Percentiles rank a stretch among this genome's conserved stretches.
phyloP scores from a whole-genome alignment of 2,329 filamentous ascomycete species.

The Bipolaris oryzae region DNA sequence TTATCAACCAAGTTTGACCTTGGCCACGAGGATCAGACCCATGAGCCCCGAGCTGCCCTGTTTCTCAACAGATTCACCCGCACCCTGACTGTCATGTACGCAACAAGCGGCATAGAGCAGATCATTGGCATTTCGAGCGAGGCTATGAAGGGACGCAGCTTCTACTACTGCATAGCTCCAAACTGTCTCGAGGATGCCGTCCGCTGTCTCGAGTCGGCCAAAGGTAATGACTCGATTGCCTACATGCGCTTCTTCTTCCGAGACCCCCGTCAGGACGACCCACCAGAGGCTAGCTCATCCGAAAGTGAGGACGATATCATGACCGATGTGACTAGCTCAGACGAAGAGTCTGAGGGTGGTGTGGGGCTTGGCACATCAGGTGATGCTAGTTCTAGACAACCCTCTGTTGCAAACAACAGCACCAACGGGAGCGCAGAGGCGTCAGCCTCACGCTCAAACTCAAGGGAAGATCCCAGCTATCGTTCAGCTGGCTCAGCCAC shows the following conservation, averaged over 20 bases:
- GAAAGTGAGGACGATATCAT: slow-evolving; percentile 58
- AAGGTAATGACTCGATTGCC: slow-evolving; percentile 88
- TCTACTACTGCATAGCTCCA: slow-evolving; percentile 85
- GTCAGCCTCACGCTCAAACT: slow-evolving; percentile 49
- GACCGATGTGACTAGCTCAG: slow-evolving; percentile 56
- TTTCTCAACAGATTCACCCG: slow-evolving; percentile 87
- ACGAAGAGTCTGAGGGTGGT: slow-evolving; percentile 56
- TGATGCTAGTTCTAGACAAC: slow-evolving; percentile 27
- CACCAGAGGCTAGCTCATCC: slow-evolving; percentile 45
- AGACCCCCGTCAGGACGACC: slow-evolving; percentile 66
- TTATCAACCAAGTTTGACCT: slow-evolving; percentile 77
- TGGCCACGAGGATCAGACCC: slow-evolving; percentile 61
- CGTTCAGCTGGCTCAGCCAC: slow-evolving; percentile 37
- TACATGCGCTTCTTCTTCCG: slow-evolving; percentile 86
- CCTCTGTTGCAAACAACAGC: slow-evolving; percentile 23
- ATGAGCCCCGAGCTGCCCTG: slow-evolving; percentile 81
- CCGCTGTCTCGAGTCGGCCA: slow-evolving; percentile 80
- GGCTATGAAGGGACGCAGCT: slow-evolving; percentile 75
- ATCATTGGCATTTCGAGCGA: slow-evolving; percentile 75
- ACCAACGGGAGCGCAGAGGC: slow-evolving; percentile 26
- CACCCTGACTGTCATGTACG: slow-evolving; percentile 84
- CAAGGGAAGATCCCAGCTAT: slow-evolving; percentile 53
- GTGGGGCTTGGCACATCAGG: slow-evolving; percentile 44
- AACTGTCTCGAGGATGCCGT: slow-evolving; percentile 78
- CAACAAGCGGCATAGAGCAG: slow-evolving; percentile 75